phyloP scores from a whole-genome alignment of 179 eudicot genomes.

The Vitellaria paradoxa region DNA sequence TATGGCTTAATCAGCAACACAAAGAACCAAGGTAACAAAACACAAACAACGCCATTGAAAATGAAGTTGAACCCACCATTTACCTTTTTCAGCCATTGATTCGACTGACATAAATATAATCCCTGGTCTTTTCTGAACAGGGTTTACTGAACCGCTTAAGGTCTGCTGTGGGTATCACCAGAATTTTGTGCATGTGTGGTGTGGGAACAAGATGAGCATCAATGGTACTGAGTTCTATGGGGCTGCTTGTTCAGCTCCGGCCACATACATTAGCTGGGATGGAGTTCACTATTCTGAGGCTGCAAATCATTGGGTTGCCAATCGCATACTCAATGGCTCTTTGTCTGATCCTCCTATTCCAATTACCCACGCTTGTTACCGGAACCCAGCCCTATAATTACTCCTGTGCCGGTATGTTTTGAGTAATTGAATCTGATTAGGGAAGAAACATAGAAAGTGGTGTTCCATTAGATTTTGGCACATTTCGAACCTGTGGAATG shows the following conservation, averaged over 20 bases:
- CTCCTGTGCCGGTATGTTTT: background rate
- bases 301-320: conserved; percentile 48
- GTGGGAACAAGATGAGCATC: conserved; percentile 43
- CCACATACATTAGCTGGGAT: conserved; percentile 42
- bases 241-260: conserved; percentile 27
- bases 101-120: too few relatives aligned
- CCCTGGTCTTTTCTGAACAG: conserved; percentile 26
- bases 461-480: too few relatives aligned
- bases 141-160: conserved; percentile 57
- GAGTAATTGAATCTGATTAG: background rate
- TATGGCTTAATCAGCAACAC: conserved; percentile 56
- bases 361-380: conserved; percentile 31
- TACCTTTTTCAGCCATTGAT: too few relatives aligned
- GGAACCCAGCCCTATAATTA: background rate
- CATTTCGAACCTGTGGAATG: background rate
- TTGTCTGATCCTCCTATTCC: conserved; percentile 37
- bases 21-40: conserved; percentile 40
- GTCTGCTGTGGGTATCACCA: conserved; percentile 72
- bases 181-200: conserved; percentile 53
- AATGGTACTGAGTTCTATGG: conserved; percentile 50
- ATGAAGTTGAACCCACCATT: background rate
- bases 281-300: conserved; percentile 61
- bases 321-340: conserved; percentile 29
- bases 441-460: too few relatives aligned
- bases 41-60: too few relatives aligned